These are phyloP conservation scores for Nidularia pulvinata DNA, from an alignment of 768 basidiomycete genomes.

Conservation along the genomic window DNA sequence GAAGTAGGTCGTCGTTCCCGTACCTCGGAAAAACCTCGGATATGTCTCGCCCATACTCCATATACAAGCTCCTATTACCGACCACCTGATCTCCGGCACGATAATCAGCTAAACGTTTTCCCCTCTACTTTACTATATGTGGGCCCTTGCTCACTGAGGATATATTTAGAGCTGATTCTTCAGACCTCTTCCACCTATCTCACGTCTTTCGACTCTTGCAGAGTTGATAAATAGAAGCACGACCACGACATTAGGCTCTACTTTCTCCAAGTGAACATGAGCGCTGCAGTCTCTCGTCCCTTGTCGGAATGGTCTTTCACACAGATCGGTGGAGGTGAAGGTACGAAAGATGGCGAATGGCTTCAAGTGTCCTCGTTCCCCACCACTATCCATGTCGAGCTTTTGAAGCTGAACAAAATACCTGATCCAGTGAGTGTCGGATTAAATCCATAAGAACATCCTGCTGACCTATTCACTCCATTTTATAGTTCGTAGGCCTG, in stretches of 20 bases:
- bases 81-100: background rate
- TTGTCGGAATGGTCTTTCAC: slow-evolving; percentile 65
- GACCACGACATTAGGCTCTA: no score
- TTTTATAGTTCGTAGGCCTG: slow-evolving; percentile 64
- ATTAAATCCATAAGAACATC: background rate
- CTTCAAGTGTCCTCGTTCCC: slow-evolving; percentile 64
- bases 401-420: slow-evolving; percentile 71
- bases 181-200: no score
- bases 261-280: no score
- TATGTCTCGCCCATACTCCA: slow-evolving; percentile 6
- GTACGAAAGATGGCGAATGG: slow-evolving; percentile 69
- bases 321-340: slow-evolving; percentile 60
- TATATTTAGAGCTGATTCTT: no score
- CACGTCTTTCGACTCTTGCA: no score
- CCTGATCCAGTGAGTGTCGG: slow-evolving; percentile 71
- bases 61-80: background rate
- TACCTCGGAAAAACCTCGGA: slow-evolving; percentile 23
- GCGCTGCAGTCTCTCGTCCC: no score
- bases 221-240: no score
- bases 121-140: background rate
- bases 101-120: background rate
- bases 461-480: background rate
- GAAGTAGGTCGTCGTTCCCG: no score
- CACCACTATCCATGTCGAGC: slow-evolving; percentile 87
- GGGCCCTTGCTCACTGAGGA: no score